Conservation (phyloP, 345 rosid genomes). For the Cochlearia excelsa region DNA sequence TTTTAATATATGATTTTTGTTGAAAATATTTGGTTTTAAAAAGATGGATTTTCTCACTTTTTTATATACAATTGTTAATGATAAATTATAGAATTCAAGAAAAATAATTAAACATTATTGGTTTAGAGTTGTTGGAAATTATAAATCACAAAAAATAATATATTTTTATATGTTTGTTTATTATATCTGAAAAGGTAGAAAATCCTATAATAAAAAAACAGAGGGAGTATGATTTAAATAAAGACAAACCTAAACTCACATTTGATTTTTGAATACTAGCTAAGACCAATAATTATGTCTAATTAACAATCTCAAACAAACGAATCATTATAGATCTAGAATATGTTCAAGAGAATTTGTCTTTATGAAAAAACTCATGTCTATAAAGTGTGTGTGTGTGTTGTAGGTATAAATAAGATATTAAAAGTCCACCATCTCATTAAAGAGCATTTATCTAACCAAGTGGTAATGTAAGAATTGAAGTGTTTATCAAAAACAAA, state of each 20-base stretch:
- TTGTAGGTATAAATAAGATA: slow-evolving; percentile 26
- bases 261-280: background rate
- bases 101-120: too few relatives aligned
- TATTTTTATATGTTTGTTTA: too few relatives aligned
- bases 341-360: slow-evolving; percentile 24
- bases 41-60: too few relatives aligned
- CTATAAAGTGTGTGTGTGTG: slow-evolving; percentile 22
- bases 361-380: slow-evolving; percentile 5
- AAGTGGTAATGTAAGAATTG: slow-evolving; percentile 36
- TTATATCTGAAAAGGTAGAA: too few relatives aligned
- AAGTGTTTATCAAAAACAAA: slow-evolving; percentile 20
- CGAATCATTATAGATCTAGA: slow-evolving; percentile 20
- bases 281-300: background rate
- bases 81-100: too few relatives aligned
- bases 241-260: background rate
- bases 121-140: too few relatives aligned
- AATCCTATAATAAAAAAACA: too few relatives aligned
- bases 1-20: too few relatives aligned
- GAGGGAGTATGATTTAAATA: too few relatives aligned
- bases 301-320: slow-evolving; percentile 7
- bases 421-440: slow-evolving; percentile 34
- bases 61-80: too few relatives aligned
- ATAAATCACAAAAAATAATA: too few relatives aligned
- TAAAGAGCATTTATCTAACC: slow-evolving; percentile 30
- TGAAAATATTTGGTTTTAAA: too few relatives aligned